phyloP scores from a whole-genome alignment of 257 asterid genomes.

The Jacaranda copaia region DNA sequence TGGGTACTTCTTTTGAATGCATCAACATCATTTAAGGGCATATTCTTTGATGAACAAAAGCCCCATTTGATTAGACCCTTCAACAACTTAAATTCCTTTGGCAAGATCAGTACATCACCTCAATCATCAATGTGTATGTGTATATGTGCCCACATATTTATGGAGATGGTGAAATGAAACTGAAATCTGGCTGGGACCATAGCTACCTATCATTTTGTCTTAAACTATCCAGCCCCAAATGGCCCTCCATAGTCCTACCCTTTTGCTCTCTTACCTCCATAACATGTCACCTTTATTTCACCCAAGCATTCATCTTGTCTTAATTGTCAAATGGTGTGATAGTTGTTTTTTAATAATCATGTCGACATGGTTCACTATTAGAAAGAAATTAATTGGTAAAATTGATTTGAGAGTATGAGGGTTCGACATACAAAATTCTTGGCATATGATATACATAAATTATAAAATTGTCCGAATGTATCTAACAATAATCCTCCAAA shows the following conservation, averaged over 20 bases:
- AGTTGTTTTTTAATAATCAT: no score
- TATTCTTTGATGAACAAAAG: slow-evolving; percentile 30
- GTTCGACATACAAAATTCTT: no score
- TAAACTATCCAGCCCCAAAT: slow-evolving; percentile 40
- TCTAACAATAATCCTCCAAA: no score
- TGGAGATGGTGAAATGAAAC: slow-evolving; percentile 39
- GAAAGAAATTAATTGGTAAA: no score
- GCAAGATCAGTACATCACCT: slow-evolving; percentile 29
- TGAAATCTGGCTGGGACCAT: slow-evolving; percentile 42
- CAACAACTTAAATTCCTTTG: slow-evolving; percentile 37
- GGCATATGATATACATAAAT: no score
- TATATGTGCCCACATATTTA: slow-evolving; percentile 22
- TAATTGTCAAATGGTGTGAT: no score
- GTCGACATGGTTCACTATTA: no score
- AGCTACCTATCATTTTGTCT: slow-evolving; percentile 51
- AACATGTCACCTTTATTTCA: slow-evolving; percentile 21
- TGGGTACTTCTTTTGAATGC: background rate
- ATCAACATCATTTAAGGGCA: slow-evolving; percentile 20
- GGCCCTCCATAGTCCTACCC: slow-evolving; percentile 15
- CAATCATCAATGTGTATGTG: background rate
- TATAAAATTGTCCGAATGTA: no score
- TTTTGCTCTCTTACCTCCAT: slow-evolving; percentile 14
- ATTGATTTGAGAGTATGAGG: no score
- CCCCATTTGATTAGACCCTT: slow-evolving; percentile 40
- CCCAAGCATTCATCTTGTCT: slow-evolving; percentile 21